Evolutionary conservation across 2,329 filamentous ascomycete genomes (phyloP).

Genomic region (Blastomyces gilchristii): DNA sequence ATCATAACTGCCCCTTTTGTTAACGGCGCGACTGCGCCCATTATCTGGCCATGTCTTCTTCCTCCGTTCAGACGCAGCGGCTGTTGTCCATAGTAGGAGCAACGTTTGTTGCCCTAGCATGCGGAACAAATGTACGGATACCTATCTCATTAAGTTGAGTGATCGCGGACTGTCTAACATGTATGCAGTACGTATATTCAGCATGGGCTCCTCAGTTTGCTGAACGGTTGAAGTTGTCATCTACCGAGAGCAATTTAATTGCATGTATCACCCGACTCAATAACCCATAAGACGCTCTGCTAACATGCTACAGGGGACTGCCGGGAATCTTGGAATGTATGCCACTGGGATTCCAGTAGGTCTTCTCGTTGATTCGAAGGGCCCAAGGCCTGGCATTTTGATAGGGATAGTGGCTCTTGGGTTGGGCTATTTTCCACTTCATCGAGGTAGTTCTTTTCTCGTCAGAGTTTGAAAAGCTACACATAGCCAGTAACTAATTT

Average conservation of each 20-base stretch:
- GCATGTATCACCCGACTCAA: conserved; percentile 38
- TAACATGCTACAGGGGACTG: conserved; percentile 41
- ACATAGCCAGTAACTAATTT: not conserved
- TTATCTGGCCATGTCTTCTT: not conserved
- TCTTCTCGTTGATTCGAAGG: conserved; percentile 71
- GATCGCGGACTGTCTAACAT: conserved; percentile 17
- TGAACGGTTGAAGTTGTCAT: conserved; percentile 70
- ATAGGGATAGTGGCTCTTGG: conserved; percentile 63
- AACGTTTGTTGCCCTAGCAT: conserved; percentile 74
- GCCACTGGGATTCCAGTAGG: conserved; percentile 79
- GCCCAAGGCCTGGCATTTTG: conserved; percentile 68
- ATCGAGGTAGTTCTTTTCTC: conserved; percentile 38
- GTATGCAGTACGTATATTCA: conserved; percentile 80
- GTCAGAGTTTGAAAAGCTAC: not conserved
- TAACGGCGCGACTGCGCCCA: not conserved
- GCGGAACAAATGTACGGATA: conserved; percentile 70
- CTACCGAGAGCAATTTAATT: conserved; percentile 89
- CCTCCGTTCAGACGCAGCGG: conserved; percentile 41
- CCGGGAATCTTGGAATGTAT: conserved; percentile 73
- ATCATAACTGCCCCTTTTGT: not conserved
- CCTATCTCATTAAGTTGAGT: conserved; percentile 10
- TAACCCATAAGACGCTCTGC: conserved; percentile 9
- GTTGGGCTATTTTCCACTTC: conserved; percentile 76
- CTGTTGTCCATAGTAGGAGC: conserved; percentile 76
- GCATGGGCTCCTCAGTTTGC: conserved; percentile 97